A percentile compares a stretch with the other conserved stretches of the same genome.
Evolutionary conservation across 1,284 basidiomycete genomes (phyloP).

Genomic region (Phylloporus sp.): DNA sequence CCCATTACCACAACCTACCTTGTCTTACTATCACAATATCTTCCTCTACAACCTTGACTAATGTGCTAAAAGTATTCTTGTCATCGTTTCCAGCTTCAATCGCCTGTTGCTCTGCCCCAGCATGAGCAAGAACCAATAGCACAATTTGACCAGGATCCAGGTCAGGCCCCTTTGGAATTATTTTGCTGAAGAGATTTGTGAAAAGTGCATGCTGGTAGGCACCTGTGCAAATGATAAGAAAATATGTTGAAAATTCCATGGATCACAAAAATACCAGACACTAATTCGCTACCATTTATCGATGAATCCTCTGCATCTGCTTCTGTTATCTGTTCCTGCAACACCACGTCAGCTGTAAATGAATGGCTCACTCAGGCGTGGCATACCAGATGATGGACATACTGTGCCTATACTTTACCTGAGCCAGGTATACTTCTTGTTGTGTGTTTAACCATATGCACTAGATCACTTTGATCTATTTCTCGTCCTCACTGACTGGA

Average conservation of each 20-base stretch:
- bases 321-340: conserved; percentile 45
- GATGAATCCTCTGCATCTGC: conserved; percentile 27
- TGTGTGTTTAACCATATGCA: conserved; percentile 54
- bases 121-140: conserved; percentile 67
- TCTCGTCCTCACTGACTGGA: conserved; percentile 51
- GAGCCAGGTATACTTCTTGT: conserved; percentile 68
- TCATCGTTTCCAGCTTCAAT: conserved; percentile 50
- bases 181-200: conserved; percentile 53
- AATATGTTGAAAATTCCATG: neutral
- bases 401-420: conserved; percentile 74
- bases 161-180: conserved; percentile 20
- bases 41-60: conserved; percentile 60
- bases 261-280: conserved; percentile 33
- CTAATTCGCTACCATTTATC: conserved; percentile 40
- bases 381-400: conserved; percentile 67
- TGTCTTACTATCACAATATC: conserved; percentile 62
- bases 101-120: conserved; percentile 63
- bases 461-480: conserved; percentile 45
- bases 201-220: conserved; percentile 60
- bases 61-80: conserved; percentile 50
- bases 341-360: neutral
- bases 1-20: conserved; percentile 42
- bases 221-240: conserved; percentile 42
- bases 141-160: conserved; percentile 68
- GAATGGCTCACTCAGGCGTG: neutral